These are phyloP conservation scores for Ehretia macrophylla DNA, from an alignment of 257 asterid genomes.

Conservation along the genomic window DNA sequence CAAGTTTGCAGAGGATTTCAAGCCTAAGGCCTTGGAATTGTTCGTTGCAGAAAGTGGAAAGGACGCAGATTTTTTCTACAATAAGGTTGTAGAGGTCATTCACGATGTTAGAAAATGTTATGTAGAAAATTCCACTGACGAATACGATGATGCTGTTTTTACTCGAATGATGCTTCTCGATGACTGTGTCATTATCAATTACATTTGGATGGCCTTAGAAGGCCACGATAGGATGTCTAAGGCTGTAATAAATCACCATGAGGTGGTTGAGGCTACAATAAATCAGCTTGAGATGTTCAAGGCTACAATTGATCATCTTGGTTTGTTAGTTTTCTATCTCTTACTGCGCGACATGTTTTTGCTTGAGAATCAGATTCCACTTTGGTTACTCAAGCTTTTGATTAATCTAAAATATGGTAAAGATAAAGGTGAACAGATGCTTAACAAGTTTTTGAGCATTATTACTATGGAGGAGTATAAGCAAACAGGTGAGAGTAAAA, in stretches of 20 bases:
- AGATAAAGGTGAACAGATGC: background rate
- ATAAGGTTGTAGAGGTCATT: background rate
- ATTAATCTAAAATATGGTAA: background rate
- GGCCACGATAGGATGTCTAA: too few species aligned
- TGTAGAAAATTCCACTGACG: background rate
- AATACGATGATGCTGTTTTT: constrained; percentile 5
- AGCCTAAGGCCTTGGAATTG: background rate
- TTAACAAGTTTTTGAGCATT: background rate
- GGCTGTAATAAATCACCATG: constrained; percentile 1
- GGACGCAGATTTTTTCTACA: background rate
- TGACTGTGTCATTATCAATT: background rate
- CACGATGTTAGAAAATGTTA: constrained; percentile 16
- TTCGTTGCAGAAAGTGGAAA: background rate
- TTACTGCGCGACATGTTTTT: constrained; percentile 8
- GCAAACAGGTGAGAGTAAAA: too few species aligned
- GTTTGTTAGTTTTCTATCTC: background rate
- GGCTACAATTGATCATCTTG: background rate
- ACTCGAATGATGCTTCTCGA: constrained; percentile 24
- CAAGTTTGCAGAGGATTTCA: background rate
- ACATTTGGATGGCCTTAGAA: too few species aligned
- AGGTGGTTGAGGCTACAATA: background rate
- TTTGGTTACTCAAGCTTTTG: constrained; percentile 5
- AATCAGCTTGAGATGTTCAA: background rate
- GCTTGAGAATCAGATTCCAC: constrained; percentile 32
- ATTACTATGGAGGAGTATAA: too few species aligned